A percentile compares a stretch with the other conserved stretches of the same genome.
Conservation (phyloP, 371 early-diverging fungal genomes). For the Mortierella sp. region DNA sequence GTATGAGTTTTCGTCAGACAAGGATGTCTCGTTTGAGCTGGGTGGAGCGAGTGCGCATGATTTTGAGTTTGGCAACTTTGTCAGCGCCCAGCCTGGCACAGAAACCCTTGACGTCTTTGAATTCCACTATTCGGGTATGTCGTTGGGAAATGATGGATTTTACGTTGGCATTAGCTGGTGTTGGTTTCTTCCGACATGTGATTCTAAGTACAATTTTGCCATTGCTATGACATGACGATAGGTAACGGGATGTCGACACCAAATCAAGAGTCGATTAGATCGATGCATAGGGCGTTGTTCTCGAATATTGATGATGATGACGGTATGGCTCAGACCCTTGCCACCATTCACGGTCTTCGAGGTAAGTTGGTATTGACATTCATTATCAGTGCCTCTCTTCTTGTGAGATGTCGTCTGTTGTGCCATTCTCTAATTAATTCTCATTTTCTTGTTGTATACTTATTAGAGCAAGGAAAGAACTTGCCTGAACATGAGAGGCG, state of each 20-base stretch:
- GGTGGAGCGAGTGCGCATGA: constrained; percentile 18
- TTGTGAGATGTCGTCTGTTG: background rate
- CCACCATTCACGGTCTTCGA: constrained; percentile 67
- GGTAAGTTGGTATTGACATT: constrained; percentile 58
- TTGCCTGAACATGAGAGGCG: constrained; percentile 73
- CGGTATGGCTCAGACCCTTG: constrained; percentile 72
- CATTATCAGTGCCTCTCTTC: background rate
- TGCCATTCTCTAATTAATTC: background rate
- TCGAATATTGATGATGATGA: constrained; percentile 75
- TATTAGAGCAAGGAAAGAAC: constrained; percentile 68
- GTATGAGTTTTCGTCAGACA: constrained; percentile 22
- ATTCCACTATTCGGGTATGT: constrained; percentile 34
- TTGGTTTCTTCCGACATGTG: no score
- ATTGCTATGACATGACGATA: background rate
- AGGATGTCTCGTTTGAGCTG: constrained; percentile 41
- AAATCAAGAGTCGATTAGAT: constrained; percentile 61
- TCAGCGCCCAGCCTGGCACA: constrained; percentile 17
- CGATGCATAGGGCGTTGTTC: constrained; percentile 72
- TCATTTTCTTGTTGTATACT: background rate
- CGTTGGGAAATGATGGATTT: background rate
- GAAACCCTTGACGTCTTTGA: constrained; percentile 29
- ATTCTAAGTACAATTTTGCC: no score
- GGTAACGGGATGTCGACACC: constrained; percentile 52
- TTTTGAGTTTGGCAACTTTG: constrained; percentile 52
- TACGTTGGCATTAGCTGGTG: no score